Evolutionary conservation across 495 filamentous ascomycete species (phyloP).

Genomic region (Tuber calosporum): DNA sequence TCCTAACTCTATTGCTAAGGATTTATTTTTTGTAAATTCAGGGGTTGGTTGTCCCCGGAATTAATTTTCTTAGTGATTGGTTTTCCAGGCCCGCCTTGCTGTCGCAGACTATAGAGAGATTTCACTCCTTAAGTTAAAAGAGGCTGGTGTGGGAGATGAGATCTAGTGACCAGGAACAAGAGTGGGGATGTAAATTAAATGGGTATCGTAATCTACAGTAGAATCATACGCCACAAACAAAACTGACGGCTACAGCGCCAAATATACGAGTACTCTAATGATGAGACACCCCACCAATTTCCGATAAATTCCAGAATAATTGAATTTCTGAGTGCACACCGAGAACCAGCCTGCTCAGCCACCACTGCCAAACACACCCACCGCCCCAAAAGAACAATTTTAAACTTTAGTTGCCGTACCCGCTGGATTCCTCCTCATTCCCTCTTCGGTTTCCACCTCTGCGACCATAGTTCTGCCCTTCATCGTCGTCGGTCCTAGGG

Average conservation of each 20-base stretch:
- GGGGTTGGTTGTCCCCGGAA: too few relatives aligned
- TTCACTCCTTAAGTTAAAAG: too few relatives aligned
- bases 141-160: too few relatives aligned
- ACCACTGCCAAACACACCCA: background rate
- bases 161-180: background rate
- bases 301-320: background rate
- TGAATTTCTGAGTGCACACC: background rate
- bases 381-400: background rate
- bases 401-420: slow-evolving; percentile 7
- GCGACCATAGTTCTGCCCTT: slow-evolving; percentile 3
- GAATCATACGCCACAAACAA: background rate
- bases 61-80: too few relatives aligned
- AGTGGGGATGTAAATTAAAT: background rate
- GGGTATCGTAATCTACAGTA: background rate
- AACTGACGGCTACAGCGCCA: background rate
- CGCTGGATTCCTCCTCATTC: slow-evolving; percentile 4
- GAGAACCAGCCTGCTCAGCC: background rate
- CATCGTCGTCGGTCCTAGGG: background rate
- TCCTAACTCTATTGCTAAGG: too few relatives aligned
- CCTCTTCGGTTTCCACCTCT: background rate
- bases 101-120: too few relatives aligned
- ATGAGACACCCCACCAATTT: background rate
- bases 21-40: too few relatives aligned
- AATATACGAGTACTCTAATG: background rate
- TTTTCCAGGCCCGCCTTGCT: too few relatives aligned